Base-by-base conservation (phyloP, 257 asterid species). In the Buddleja alternifolia region DNA sequence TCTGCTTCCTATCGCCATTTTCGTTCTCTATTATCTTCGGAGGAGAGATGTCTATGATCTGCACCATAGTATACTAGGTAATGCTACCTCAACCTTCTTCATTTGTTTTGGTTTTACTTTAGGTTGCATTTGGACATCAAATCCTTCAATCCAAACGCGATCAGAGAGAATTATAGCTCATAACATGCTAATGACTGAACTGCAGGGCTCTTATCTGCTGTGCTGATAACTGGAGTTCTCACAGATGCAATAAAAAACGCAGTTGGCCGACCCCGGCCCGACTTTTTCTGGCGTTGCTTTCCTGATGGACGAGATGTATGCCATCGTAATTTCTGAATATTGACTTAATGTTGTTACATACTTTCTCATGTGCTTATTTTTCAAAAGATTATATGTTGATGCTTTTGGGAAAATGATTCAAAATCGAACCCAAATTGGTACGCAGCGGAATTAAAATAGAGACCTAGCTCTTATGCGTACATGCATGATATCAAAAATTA, bases 211-310 rank as follows among this genome's bases (percentile, higher is more conserved):
- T 54, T 88, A 15, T 91, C 86, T 71, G 79, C 96, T 19, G 86
- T 83, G 68, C 78, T 91, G 54, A 84, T 91, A 77, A 91, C 97
- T 8, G 96, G 67, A 37, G 93, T 88, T 46, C 83, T 91, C 63
- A 91, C 97, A 0, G 96, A 88, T 66, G 82, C 97, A 44, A 78
- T 88, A 46, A 91, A 91, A 78, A 78, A 88, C 81, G 97, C 88
- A 32, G 95, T 88, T 57, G 97, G 97, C 52, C 80, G 97, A 32
- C 97, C 97, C 17, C 79, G 97, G 9, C 97, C 96, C 0, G 86
- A 91, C 75, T 91, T 91, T 67, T 91, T 88, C 75, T 91, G 91
- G 93, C 95, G 97, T 59, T 91, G 97, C 78, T 91, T 91, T 85
- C 97, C 97, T 17, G 95, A 88, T 56, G 96, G 97, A 34, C 60